These are phyloP conservation scores for Neofusicoccum sp. DNA, from an alignment of 2,329 filamentous ascomycete species.

Conservation along the genomic window DNA sequence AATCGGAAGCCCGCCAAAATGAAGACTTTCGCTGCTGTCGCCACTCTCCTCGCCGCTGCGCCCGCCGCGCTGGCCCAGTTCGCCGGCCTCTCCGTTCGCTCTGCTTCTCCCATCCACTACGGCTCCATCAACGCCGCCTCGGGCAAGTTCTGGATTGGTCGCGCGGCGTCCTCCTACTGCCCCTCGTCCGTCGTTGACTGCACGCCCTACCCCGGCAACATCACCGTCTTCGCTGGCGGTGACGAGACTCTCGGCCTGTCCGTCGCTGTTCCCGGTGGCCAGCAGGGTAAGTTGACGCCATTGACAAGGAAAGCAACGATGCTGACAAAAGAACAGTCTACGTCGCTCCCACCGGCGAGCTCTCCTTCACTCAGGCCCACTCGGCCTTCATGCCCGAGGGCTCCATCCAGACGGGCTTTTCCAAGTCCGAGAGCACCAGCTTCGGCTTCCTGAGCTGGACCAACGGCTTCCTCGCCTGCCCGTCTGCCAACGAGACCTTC, in stretches of 20 bases:
- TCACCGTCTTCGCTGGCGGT: constrained; percentile 46
- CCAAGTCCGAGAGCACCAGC: constrained; percentile 28
- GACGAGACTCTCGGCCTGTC: constrained; percentile 33
- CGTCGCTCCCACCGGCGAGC: constrained; percentile 52
- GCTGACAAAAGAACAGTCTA: constrained; percentile 44
- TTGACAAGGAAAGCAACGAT: neutral
- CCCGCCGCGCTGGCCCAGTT: constrained; percentile 32
- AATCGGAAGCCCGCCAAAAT: constrained; percentile 24
- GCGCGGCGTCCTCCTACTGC: constrained; percentile 50
- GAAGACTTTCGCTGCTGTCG: constrained; percentile 34
- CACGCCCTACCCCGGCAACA: constrained; percentile 37
- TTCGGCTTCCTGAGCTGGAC: constrained; percentile 31
- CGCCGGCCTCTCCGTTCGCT: constrained; percentile 44
- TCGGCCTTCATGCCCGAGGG: constrained; percentile 53
- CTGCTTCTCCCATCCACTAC: constrained; percentile 51
- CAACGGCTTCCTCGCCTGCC: constrained; percentile 36
- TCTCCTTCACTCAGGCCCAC: constrained; percentile 59
- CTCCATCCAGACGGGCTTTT: constrained; percentile 52
- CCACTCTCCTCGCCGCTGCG: constrained; percentile 26
- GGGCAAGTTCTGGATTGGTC: constrained; percentile 51
- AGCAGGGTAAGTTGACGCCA: constrained; percentile 40
- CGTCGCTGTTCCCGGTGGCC: constrained; percentile 61
- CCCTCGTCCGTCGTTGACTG: constrained; percentile 44
- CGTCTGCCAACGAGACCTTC: constrained; percentile 25
- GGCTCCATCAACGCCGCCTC: constrained; percentile 48